phyloP scores from a whole-genome alignment of 805 yeast species.

The Saitoella complicata region DNA sequence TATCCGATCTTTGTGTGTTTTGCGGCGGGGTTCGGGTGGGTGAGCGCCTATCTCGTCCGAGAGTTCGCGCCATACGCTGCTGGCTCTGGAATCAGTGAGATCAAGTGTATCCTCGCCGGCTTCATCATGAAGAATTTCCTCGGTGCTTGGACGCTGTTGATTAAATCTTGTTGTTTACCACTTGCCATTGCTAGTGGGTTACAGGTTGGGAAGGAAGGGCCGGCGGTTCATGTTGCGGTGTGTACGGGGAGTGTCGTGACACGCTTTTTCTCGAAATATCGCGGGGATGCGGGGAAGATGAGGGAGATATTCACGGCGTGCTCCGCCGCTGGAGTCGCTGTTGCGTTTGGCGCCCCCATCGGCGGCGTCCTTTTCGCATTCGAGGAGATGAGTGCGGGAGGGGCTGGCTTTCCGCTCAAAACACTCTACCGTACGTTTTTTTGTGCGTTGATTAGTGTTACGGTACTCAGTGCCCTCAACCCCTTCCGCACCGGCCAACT shows the following conservation, averaged over 20 bases:
- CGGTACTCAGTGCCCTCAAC: conserved; percentile 38
- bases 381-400: conserved; percentile 61
- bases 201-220: conserved; percentile 95
- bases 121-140: conserved; percentile 66
- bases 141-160: conserved; percentile 49
- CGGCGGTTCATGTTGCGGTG: conserved; percentile 93
- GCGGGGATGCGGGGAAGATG: conserved; percentile 21
- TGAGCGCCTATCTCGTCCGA: conserved; percentile 55
- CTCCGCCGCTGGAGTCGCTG: conserved; percentile 97
- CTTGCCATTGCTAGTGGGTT: conserved; percentile 85
- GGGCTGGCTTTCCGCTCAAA: no score
- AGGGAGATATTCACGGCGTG: conserved; percentile 60
- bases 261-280: conserved; percentile 28
- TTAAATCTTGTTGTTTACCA: conserved; percentile 72
- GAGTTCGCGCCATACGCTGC: conserved; percentile 77
- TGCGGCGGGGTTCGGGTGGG: conserved; percentile 44
- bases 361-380: conserved; percentile 89
- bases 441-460: conserved; percentile 76
- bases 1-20: conserved; percentile 44
- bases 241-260: conserved; percentile 83
- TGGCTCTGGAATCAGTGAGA: conserved; percentile 95
- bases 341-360: conserved; percentile 92
- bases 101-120: conserved; percentile 86
- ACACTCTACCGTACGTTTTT: conserved; percentile 27
- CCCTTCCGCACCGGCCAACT: conserved; percentile 93